A percentile compares a stretch with the other conserved stretches of the same genome.
These are phyloP conservation scores for Hemileia vastatrix DNA, from an alignment of 1,284 basidiomycete genomes.

Conservation along the genomic window DNA sequence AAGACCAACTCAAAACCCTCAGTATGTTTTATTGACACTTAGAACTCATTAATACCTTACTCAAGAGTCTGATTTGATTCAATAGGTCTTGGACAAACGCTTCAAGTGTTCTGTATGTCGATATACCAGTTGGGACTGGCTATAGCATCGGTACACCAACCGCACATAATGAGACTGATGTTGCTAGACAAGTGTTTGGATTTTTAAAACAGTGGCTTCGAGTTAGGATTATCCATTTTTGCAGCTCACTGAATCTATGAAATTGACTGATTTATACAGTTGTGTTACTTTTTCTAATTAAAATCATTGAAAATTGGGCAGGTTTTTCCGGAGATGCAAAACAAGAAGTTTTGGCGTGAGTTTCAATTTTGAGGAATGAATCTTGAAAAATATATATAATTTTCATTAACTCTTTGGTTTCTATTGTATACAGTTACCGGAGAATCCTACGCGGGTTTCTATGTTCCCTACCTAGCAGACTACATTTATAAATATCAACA, in stretches of 20 bases:
- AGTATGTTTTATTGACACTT: too few relatives aligned
- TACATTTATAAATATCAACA: slow-evolving; percentile 15
- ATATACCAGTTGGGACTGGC: slow-evolving; percentile 16
- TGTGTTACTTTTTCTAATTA: background rate
- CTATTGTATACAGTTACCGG: slow-evolving; percentile 14
- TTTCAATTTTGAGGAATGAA: too few relatives aligned
- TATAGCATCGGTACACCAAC: slow-evolving; percentile 10
- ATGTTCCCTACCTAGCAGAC: slow-evolving; percentile 18
- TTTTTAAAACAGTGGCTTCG: slow-evolving; percentile 17
- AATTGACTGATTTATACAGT: background rate
- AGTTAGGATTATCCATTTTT: background rate
- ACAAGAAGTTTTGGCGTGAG: slow-evolving; percentile 20
- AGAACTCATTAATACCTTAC: too few relatives aligned
- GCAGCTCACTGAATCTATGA: background rate
- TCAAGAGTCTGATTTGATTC: background rate
- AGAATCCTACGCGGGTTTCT: slow-evolving; percentile 19
- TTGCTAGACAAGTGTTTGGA: slow-evolving; percentile 11
- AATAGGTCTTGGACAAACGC: slow-evolving; percentile 19
- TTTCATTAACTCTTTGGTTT: too few relatives aligned
- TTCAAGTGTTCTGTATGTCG: slow-evolving; percentile 10
- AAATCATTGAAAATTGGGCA: too few relatives aligned
- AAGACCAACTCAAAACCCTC: too few relatives aligned
- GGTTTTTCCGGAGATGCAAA: slow-evolving; percentile 20
- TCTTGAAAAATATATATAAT: too few relatives aligned
- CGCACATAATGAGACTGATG: slow-evolving; percentile 16